Base-by-base conservation (phyloP, 495 filamentous ascomycete genomes). In the Pyronema omphalodes region DNA sequence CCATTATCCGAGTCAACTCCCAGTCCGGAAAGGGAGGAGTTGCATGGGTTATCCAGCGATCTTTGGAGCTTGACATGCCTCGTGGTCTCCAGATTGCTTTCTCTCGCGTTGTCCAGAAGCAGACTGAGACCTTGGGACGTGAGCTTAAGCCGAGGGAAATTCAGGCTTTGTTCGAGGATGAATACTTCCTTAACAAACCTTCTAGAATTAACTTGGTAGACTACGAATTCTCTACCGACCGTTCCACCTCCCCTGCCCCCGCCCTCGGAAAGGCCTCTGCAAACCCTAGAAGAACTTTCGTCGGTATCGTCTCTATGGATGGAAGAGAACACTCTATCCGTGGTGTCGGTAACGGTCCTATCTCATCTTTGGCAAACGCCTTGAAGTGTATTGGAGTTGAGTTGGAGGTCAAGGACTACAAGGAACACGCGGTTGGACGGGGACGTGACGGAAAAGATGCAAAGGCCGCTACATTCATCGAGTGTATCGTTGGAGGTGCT, bases 1-100 rank as follows among this genome's bases (percentile, higher is more conserved):
- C 89, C 40, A 83, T 95, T 66, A 98, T 98, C 67, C 84, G 89
- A 34, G 91, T 96, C 74, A 98, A 96, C 69, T 89, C 84, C 18
- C 91, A 98, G 66, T 85, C 79, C 56, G 91, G 91, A 52, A 98
- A 98, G 71, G 91, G 88, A 52, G 91, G 91, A 58, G 82, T 86
- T 55, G 89, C 91, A 40, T 96, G 86, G 87, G 81, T 95, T 59
- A 88, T 98, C 66, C 79, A 86, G 64, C 83, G 83, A 45, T 78
- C 80, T 45, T 76, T 96, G 55, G 79, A 94, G 61, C 84, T 96
- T 58, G 91, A 94, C 69, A 76, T 96, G 57, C 91, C 91, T 4
- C 86, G 91, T 61, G 84, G 86, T 18, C 73, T 98, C 47, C 91
- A 98, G 68, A 75, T 94, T 58, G 89, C 86, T 37, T 98, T 98